These are phyloP conservation scores for Eragrostis tef DNA, from an alignment of 202 grass and related monocot species.

Conservation along the genomic window DNA sequence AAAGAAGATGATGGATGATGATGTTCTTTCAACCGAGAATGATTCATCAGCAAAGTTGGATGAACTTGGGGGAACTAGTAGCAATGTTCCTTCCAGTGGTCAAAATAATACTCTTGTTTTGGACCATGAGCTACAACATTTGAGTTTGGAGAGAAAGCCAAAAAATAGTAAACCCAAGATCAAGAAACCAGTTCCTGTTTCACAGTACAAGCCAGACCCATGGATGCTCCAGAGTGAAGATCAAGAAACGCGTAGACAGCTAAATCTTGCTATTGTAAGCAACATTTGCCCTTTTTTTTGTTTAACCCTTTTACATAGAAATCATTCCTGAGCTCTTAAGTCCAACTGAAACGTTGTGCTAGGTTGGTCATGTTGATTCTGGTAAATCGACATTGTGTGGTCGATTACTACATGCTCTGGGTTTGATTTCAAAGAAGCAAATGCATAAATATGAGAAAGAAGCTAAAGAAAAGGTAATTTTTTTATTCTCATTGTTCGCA, in stretches of 20 bases:
- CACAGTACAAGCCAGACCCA: constrained; percentile 75
- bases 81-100: constrained; percentile 23
- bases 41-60: constrained; percentile 29
- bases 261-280: constrained; percentile 93
- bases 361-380: constrained; percentile 95
- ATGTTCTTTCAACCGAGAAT: constrained; percentile 41
- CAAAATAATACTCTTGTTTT: constrained; percentile 46
- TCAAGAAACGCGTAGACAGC: constrained; percentile 51
- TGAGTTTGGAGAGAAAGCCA: constrained; percentile 66
- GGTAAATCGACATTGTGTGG: constrained; percentile 93
- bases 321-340: not conserved
- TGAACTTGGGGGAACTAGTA: constrained; percentile 39
- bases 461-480: constrained; percentile 80
- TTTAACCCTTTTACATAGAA: not conserved
- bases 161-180: constrained; percentile 50
- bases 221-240: constrained; percentile 74
- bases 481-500: constrained; percentile 11
- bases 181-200: constrained; percentile 55
- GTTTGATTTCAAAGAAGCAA: constrained; percentile 79
- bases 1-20: constrained; percentile 47
- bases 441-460: constrained; percentile 96
- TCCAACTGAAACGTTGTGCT: constrained; percentile 32
- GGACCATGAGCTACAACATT: constrained; percentile 53
- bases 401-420: constrained; percentile 68
- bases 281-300: not conserved